These are phyloP conservation scores for Nicotiana paniculata DNA, from an alignment of 257 asterid species.

Conservation along the genomic window DNA sequence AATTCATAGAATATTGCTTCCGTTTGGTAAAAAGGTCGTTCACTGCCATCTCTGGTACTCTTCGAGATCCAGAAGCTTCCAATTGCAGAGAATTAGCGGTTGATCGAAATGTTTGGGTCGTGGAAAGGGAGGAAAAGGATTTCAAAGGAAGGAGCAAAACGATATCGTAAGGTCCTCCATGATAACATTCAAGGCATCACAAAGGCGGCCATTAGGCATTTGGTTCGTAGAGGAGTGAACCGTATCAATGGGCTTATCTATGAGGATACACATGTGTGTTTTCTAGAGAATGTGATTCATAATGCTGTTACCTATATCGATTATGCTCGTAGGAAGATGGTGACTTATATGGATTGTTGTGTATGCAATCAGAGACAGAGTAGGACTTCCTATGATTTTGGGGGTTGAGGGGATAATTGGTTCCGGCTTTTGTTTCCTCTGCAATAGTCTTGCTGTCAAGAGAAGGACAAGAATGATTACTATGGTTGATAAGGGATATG, in stretches of 20 bases:
- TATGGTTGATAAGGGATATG: background rate
- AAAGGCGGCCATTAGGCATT: slow-evolving; percentile 11
- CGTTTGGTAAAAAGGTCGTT: background rate
- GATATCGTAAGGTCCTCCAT: background rate
- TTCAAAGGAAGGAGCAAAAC: background rate
- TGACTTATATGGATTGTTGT: slow-evolving; percentile 26
- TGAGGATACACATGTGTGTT: slow-evolving; percentile 25
- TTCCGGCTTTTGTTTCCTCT: background rate
- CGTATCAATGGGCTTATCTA: slow-evolving; percentile 23
- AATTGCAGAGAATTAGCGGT: background rate
- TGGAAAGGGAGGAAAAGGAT: slow-evolving; percentile 20
- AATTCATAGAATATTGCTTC: background rate
- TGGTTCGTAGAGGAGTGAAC: slow-evolving; percentile 25
- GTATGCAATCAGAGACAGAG: slow-evolving; percentile 20
- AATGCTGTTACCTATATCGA: slow-evolving; percentile 24
- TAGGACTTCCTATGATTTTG: slow-evolving; percentile 22
- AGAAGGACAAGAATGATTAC: background rate
- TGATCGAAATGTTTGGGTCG: background rate
- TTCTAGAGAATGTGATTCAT: slow-evolving; percentile 24
- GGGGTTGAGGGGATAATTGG: slow-evolving; percentile 7
- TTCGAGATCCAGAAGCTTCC: background rate
- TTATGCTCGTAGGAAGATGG: slow-evolving; percentile 26
- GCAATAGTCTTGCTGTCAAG: slow-evolving; percentile 26
- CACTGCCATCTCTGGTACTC: background rate
- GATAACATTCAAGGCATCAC: background rate